Evolutionary conservation across 176 grass and related monocot species (phyloP).

Genomic region (Aechmea fasciata): DNA sequence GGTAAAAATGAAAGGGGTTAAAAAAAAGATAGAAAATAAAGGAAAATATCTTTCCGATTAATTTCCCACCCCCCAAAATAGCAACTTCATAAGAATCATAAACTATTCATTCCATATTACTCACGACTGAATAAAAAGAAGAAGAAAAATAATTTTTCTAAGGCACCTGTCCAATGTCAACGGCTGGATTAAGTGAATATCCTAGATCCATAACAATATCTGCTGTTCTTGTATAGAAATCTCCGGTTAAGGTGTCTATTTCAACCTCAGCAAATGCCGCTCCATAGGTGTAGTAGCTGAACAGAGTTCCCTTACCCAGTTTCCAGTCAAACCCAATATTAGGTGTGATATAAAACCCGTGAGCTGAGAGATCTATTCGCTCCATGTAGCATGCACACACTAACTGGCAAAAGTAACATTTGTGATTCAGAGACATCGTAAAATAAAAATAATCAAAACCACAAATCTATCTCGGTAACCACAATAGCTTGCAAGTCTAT

Average conservation of each 20-base stretch:
- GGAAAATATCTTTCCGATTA: conserved; percentile 1
- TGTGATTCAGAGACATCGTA: neutral
- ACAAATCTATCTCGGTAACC: too few relatives aligned
- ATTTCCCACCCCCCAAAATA: neutral
- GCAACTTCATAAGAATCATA: too few relatives aligned
- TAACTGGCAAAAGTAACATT: conserved; percentile 39
- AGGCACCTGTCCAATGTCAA: conserved; percentile 88
- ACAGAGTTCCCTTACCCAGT: conserved; percentile 65
- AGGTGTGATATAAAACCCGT: conserved; percentile 87
- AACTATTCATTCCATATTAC: too few relatives aligned
- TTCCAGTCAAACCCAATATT: conserved; percentile 60
- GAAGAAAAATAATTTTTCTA: neutral
- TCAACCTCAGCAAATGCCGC: conserved; percentile 97
- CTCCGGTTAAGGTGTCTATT: conserved; percentile 87
- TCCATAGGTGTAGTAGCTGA: conserved; percentile 80
- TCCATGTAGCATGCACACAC: conserved; percentile 61
- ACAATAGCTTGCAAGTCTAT: too few relatives aligned
- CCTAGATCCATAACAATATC: conserved; percentile 92
- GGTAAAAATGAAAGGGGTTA: neutral
- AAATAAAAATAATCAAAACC: neutral
- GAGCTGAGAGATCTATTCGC: conserved; percentile 84
- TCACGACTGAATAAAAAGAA: neutral
- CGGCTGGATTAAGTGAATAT: conserved; percentile 92
- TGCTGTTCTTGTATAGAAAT: conserved; percentile 73
- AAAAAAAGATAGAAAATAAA: neutral